phyloP scores from a whole-genome alignment of 768 basidiomycete genomes.

The Collybia mongolica region DNA sequence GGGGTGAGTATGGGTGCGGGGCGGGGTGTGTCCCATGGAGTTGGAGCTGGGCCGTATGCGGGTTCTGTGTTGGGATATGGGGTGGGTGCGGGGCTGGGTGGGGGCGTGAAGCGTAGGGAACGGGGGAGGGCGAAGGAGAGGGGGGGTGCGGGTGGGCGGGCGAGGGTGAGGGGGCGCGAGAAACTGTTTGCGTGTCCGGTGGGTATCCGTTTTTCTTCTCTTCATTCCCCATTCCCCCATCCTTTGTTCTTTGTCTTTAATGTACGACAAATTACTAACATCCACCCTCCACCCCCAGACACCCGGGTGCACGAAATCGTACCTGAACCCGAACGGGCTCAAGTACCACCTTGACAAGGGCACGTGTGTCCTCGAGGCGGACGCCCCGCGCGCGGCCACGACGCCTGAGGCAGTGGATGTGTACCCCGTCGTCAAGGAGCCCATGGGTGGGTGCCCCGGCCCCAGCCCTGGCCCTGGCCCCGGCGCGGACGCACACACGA shows the following conservation, averaged over 20 bases:
- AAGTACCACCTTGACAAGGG: constrained; percentile 70
- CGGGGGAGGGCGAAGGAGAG: neutral
- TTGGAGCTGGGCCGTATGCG: too few species aligned
- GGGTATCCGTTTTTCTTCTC: constrained; percentile 16
- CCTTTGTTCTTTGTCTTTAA: neutral
- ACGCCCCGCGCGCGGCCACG: too few species aligned
- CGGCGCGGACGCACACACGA: too few species aligned
- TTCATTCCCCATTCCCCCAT: neutral
- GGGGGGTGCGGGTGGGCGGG: neutral
- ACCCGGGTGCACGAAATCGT: constrained; percentile 57
- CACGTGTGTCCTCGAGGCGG: constrained; percentile 47
- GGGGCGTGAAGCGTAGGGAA: neutral
- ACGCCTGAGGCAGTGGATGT: too few species aligned
- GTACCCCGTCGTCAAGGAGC: too few species aligned
- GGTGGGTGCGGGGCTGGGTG: neutral
- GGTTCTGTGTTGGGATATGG: too few species aligned
- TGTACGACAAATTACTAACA: neutral
- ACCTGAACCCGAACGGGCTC: constrained; percentile 66
- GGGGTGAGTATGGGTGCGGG: too few species aligned
- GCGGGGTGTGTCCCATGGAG: too few species aligned
- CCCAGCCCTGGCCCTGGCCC: too few species aligned
- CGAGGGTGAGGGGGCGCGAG: constrained; percentile 22
- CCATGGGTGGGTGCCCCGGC: too few species aligned
- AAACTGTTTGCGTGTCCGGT: constrained; percentile 51
- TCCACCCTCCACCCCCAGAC: constrained; percentile 23